A percentile compares a stretch with the other conserved stretches of the same genome.
phyloP scores from a whole-genome alignment of 768 basidiomycete species.

The Chlorophyllum brunneum region DNA sequence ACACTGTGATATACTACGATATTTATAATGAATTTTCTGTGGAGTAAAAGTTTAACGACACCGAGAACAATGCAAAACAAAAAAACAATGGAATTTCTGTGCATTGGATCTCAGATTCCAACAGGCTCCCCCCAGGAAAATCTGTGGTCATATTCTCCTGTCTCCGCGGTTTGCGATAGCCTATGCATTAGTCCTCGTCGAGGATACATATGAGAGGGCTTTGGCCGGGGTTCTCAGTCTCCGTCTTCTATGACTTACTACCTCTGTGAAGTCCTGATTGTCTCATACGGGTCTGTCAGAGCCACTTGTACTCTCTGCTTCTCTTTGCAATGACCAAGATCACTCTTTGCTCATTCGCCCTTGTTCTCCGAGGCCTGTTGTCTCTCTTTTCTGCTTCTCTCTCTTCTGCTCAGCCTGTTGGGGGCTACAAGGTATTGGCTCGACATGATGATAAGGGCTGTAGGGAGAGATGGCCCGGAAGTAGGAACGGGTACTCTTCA shows the following conservation, averaged over 20 bases:
- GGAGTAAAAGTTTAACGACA: too few relatives aligned
- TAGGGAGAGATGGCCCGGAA: too few relatives aligned
- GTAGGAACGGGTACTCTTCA: too few relatives aligned
- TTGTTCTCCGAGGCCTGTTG: background rate
- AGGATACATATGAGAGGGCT: background rate
- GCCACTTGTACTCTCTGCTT: background rate
- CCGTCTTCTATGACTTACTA: background rate
- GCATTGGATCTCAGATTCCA: too few relatives aligned
- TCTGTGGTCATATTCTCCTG: too few relatives aligned
- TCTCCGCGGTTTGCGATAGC: background rate
- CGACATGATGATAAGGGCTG: background rate
- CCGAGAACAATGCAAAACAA: too few relatives aligned
- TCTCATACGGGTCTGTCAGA: background rate
- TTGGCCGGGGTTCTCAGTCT: background rate
- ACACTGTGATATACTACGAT: too few relatives aligned
- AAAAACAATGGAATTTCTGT: too few relatives aligned
- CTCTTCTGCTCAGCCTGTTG: background rate
- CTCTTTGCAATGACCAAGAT: background rate
- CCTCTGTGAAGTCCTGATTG: background rate
- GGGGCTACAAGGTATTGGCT: background rate
- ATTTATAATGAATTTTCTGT: too few relatives aligned
- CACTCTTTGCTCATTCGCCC: background rate
- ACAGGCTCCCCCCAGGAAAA: too few relatives aligned
- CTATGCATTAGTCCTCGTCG: background rate
- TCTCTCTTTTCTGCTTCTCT: too few relatives aligned